Evolutionary conservation across 106 monocot genomes (phyloP).

Genomic region (Dendrobium nobile): DNA sequence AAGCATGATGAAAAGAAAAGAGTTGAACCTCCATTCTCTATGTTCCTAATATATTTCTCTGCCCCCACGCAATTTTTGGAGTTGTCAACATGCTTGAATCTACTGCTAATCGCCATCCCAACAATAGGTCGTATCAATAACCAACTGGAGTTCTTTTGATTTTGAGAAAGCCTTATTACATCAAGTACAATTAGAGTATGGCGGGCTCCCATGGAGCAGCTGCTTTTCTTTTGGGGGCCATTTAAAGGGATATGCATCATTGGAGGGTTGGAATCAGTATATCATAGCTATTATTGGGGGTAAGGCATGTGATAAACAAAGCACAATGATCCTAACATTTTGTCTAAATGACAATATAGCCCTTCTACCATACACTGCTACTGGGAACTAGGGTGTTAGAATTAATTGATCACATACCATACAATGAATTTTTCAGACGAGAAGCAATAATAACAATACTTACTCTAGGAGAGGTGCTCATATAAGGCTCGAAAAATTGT

Average conservation of each 20-base stretch:
- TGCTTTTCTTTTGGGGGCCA: slow-evolving; percentile 10
- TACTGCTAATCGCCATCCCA: no score
- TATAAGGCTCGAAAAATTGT: no score
- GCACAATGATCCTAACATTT: neutral
- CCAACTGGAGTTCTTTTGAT: neutral
- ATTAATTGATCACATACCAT: no score
- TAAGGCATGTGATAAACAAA: neutral
- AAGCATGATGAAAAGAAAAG: neutral
- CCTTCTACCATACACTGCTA: neutral
- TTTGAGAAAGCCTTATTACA: neutral
- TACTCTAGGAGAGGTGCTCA: no score
- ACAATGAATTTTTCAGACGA: no score
- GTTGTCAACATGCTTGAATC: no score
- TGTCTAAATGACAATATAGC: neutral
- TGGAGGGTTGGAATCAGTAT: neutral
- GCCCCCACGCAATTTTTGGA: no score
- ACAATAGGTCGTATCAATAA: no score
- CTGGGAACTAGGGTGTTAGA: no score
- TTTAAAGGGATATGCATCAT: neutral
- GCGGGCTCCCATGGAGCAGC: neutral
- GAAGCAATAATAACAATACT: no score
- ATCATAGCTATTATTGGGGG: neutral
- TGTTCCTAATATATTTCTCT: neutral
- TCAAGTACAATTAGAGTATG: slow-evolving; percentile 9
- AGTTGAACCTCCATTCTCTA: neutral